phyloP scores from a whole-genome alignment of 1,139 yeast species.

The Lizanozyma gosingica region DNA sequence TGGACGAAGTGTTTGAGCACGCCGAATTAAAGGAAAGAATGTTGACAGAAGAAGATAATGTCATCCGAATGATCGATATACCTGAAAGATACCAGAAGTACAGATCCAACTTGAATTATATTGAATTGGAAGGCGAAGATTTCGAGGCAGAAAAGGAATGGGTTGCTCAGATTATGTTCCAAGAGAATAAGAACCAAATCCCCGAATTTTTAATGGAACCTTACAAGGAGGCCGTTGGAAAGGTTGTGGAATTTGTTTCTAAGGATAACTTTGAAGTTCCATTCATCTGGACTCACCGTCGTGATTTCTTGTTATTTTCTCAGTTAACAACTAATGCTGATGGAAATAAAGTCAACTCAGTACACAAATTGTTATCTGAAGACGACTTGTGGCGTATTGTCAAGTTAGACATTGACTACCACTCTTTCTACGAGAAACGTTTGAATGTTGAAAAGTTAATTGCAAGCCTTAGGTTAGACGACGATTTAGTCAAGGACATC shows the following conservation, averaged over 20 bases:
- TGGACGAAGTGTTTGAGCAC: conserved; percentile 90
- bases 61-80: conserved; percentile 74
- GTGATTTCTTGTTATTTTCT: conserved; percentile 68
- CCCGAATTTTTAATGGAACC: conserved; percentile 43
- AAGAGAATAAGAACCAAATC: conserved; percentile 35
- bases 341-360: conserved; percentile 30
- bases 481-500: conserved; percentile 49
- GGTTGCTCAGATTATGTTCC: conserved; percentile 53
- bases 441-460: conserved; percentile 52
- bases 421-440: conserved; percentile 73
- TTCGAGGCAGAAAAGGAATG: conserved; percentile 67
- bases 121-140: conserved; percentile 61
- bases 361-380: conserved; percentile 54
- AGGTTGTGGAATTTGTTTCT: conserved; percentile 70
- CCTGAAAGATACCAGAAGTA: conserved; percentile 88
- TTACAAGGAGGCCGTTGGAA: conserved; percentile 61
- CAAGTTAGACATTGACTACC: conserved; percentile 80
- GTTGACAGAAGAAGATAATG: conserved; percentile 88
- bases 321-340: conserved; percentile 45
- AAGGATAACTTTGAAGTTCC: conserved; percentile 86
- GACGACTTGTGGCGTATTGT: conserved; percentile 92
- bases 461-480: conserved; percentile 46
- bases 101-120: conserved; percentile 55
- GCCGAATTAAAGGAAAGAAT: conserved; percentile 84
- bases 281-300: conserved; percentile 92